A percentile compares a stretch with the other conserved stretches of the same genome.
phyloP scores from a whole-genome alignment of 345 rosid species.

The Stellera chamaejasme region DNA sequence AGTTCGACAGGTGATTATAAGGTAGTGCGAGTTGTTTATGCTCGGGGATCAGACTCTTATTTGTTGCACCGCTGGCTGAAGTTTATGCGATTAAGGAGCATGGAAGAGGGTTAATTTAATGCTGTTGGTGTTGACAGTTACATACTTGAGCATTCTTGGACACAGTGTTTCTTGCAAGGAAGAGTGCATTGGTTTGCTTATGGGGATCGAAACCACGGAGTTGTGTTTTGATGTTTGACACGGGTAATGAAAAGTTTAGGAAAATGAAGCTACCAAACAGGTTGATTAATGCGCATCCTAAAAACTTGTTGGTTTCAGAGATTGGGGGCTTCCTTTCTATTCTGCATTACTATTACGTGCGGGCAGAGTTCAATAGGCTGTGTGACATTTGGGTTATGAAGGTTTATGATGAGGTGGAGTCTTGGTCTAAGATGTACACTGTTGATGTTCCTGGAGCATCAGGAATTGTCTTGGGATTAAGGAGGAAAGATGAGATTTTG shows the following conservation, averaged over 20 bases:
- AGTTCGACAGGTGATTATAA: slow-evolving; percentile 1
- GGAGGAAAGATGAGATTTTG: not conserved
- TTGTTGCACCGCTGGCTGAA: not conserved
- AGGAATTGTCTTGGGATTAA: not conserved
- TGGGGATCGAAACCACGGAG: not conserved
- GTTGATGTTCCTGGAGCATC: not conserved
- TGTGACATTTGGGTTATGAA: slow-evolving; percentile 3
- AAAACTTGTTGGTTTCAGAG: slow-evolving; percentile 1
- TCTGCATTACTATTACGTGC: not conserved
- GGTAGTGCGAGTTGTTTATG: slow-evolving; percentile 6
- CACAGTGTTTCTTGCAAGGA: not conserved
- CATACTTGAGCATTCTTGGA: not conserved
- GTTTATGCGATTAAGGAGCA: no score
- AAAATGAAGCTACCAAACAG: slow-evolving; percentile 5
- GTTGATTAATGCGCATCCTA: not conserved
- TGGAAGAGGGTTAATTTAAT: not conserved
- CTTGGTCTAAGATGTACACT: not conserved
- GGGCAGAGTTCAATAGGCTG: not conserved
- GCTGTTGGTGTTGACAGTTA: not conserved
- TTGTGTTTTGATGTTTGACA: slow-evolving; percentile 2
- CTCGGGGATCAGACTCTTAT: not conserved
- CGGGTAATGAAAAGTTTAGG: slow-evolving; percentile 1
- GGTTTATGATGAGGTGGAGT: not conserved
- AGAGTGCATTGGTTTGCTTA: no score
- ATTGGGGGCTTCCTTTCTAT: slow-evolving; percentile 4